Percentiles rank a stretch among this genome's conserved stretches.
Conservation (phyloP, 805 yeast species). For the Peterozyma toletana region DNA sequence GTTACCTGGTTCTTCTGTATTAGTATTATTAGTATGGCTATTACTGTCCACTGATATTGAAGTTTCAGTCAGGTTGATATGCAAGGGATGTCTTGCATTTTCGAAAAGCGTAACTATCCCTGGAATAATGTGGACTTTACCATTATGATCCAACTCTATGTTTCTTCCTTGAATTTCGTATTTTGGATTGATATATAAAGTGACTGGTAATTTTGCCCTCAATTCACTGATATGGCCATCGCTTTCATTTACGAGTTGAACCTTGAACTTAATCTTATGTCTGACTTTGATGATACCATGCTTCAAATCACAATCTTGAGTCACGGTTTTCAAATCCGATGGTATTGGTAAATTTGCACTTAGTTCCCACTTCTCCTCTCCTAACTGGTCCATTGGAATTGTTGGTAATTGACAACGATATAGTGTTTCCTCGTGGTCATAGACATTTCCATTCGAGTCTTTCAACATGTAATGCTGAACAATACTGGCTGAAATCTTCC, state of each 20-base stretch:
- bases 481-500: slow-evolving; percentile 24
- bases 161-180: slow-evolving; percentile 15
- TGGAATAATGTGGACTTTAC: slow-evolving; percentile 16
- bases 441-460: slow-evolving; percentile 19
- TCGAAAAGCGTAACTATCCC: slow-evolving; percentile 11
- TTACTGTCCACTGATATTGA: not conserved
- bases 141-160: slow-evolving; percentile 16
- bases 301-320: slow-evolving; percentile 34
- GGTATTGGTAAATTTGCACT: slow-evolving; percentile 35
- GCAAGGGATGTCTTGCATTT: not conserved
- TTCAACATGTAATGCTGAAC: slow-evolving; percentile 21
- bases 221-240: slow-evolving; percentile 92
- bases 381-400: slow-evolving; percentile 22
- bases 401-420: slow-evolving; percentile 30
- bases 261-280: slow-evolving; percentile 78
- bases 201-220: slow-evolving; percentile 83
- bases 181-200: slow-evolving; percentile 48
- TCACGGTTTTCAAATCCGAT: slow-evolving; percentile 26
- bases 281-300: slow-evolving; percentile 49
- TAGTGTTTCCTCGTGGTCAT: slow-evolving; percentile 23
- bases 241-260: slow-evolving; percentile 65
- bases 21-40: not conserved
- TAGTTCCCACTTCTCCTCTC: slow-evolving; percentile 37
- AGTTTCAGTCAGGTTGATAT: not conserved
- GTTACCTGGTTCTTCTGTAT: slow-evolving; percentile 8